phyloP scores from a whole-genome alignment of 2,329 filamentous ascomycete genomes.

The Neoascochyta sp. region DNA sequence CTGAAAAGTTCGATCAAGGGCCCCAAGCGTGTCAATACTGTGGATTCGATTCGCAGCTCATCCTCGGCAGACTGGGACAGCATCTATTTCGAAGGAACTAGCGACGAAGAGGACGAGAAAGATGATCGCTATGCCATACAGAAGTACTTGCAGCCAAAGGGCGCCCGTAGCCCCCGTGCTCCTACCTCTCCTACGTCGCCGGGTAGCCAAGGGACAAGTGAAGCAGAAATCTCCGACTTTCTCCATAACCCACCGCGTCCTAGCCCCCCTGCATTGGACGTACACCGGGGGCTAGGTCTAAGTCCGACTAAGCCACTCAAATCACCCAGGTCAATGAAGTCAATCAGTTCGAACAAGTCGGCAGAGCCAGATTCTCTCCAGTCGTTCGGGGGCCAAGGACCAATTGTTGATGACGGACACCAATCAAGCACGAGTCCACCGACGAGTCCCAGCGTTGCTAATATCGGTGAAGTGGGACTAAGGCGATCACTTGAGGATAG shows the following conservation, averaged over 20 bases:
- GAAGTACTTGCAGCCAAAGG: conserved; percentile 33
- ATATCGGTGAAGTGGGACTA: conserved; percentile 27
- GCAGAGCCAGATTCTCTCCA: conserved; percentile 31
- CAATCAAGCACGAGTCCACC: conserved; percentile 17
- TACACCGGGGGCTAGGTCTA: conserved; percentile 41
- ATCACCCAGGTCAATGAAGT: too few relatives aligned
- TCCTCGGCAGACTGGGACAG: conserved; percentile 50
- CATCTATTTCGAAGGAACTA: conserved; percentile 47
- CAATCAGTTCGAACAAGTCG: conserved; percentile 9
- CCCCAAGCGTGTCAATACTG: conserved; percentile 22
- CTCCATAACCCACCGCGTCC: conserved; percentile 18
- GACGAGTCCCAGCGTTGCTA: conserved; percentile 19
- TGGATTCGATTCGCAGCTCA: conserved; percentile 31
- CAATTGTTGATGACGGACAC: conserved; percentile 11
- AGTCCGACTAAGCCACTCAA: conserved; percentile 14
- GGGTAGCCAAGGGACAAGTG: conserved; percentile 31
- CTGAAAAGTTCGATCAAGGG: conserved; percentile 23
- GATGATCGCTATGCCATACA: conserved; percentile 39
- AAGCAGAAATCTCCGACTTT: conserved; percentile 42
- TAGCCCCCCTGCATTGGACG: conserved; percentile 23
- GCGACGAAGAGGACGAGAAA: conserved; percentile 46
- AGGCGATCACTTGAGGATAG: conserved; percentile 32
- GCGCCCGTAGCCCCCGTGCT: conserved; percentile 14
- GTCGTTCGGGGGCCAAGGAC: conserved; percentile 16
- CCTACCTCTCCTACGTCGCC: conserved; percentile 17